These are phyloP conservation scores for Berberis thunbergii DNA, from an alignment of 164 flowering plant genomes.

Conservation along the genomic window DNA sequence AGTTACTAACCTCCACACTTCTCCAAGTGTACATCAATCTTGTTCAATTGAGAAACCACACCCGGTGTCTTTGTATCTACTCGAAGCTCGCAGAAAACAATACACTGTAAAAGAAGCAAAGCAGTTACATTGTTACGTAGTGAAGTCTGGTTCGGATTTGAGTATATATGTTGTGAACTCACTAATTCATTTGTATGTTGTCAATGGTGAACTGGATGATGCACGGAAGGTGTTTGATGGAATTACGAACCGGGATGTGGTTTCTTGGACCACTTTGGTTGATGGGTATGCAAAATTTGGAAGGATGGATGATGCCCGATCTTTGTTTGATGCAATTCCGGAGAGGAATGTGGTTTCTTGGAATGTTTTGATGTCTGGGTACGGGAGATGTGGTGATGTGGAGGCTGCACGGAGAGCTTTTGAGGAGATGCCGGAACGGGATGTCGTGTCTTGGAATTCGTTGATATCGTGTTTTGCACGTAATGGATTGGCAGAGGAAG, in stretches of 20 bases:
- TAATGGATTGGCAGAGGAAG: conserved; percentile 10
- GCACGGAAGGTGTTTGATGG: conserved; percentile 11
- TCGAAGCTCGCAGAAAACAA: conserved; percentile 6
- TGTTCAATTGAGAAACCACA: background rate
- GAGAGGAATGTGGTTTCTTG: conserved; percentile 10
- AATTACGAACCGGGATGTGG: conserved; percentile 12
- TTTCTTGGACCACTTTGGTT: conserved; percentile 18
- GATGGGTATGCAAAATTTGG: conserved; percentile 15
- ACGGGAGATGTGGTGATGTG: conserved; percentile 9
- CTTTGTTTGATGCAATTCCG: conserved; percentile 8
- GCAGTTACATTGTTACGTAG: conserved; percentile 9
- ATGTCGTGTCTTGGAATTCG: conserved; percentile 16
- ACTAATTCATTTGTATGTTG: conserved; percentile 3
- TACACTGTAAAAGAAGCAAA: conserved; percentile 9
- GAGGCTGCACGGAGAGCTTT: conserved; percentile 6
- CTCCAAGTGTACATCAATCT: background rate
- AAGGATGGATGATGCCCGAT: conserved; percentile 7
- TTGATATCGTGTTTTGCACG: conserved; percentile 9
- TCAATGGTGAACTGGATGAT: conserved; percentile 7
- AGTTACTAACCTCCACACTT: background rate
- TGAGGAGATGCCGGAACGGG: conserved; percentile 10
- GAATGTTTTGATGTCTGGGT: conserved; percentile 14
- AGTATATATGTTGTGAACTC: conserved; percentile 11
- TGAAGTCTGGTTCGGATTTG: conserved; percentile 2
- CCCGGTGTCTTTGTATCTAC: conserved; percentile 1